These are phyloP conservation scores for Cystobasidium ongulense DNA, from an alignment of 768 basidiomycete genomes.

Conservation along the genomic window DNA sequence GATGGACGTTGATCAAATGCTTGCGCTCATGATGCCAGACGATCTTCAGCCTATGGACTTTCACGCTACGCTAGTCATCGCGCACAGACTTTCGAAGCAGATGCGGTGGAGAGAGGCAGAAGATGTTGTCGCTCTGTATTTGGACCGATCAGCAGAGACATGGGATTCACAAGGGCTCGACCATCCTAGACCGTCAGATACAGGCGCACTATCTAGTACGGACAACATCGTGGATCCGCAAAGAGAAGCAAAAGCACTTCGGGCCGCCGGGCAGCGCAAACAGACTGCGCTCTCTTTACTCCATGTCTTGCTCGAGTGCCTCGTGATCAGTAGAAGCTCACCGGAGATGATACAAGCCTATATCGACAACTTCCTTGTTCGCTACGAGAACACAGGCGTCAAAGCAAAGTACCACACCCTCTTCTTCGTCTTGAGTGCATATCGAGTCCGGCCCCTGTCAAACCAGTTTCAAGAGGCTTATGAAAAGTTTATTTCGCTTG, in stretches of 20 bases:
- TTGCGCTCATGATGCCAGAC: conserved; percentile 20
- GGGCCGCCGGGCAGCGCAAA: no score
- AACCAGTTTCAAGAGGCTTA: neutral
- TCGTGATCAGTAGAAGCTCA: conserved; percentile 4
- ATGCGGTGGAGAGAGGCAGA: conserved; percentile 16
- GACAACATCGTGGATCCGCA: neutral
- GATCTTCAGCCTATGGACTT: conserved; percentile 17
- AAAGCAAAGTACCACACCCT: conserved; percentile 9
- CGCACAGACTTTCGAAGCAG: conserved; percentile 23
- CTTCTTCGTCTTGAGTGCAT: conserved; percentile 8
- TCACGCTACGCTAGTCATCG: conserved; percentile 8
- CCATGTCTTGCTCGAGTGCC: conserved; percentile 18
- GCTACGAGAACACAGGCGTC: neutral
- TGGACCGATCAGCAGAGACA: neutral
- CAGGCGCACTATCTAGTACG: no score
- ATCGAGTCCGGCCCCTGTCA: neutral
- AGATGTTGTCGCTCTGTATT: conserved; percentile 10
- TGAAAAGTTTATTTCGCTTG: neutral
- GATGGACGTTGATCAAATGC: conserved; percentile 23
- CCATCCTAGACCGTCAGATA: no score
- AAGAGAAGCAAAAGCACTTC: neutral
- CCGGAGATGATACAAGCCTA: conserved; percentile 1
- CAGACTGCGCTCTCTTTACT: neutral
- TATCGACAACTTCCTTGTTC: neutral
- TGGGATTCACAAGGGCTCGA: neutral